phyloP scores from a whole-genome alignment of 805 yeast species.

The Hanseniaspora thailandica region DNA sequence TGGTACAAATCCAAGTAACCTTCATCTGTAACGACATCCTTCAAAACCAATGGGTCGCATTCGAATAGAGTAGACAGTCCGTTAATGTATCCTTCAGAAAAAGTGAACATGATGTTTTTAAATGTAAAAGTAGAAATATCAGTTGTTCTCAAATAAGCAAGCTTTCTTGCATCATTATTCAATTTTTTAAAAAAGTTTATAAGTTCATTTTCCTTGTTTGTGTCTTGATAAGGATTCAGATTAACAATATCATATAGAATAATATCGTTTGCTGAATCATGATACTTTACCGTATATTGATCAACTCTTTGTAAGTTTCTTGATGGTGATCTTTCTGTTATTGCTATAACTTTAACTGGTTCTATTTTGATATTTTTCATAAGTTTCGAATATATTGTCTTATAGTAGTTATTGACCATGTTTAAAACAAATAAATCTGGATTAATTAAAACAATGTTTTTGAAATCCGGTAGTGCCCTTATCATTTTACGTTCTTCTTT shows the following conservation, averaged over 20 bases:
- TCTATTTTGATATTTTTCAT: neutral
- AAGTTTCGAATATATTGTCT: neutral
- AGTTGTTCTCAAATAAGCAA: neutral
- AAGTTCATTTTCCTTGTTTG: neutral
- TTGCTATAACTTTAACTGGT: neutral
- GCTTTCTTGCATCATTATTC: conserved; percentile 9
- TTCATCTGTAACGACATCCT: neutral
- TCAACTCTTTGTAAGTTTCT: neutral
- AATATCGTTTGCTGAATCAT: conserved; percentile 1
- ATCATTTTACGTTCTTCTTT: no score
- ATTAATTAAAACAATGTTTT: conserved; percentile 5
- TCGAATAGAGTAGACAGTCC: neutral
- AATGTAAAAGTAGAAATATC: neutral
- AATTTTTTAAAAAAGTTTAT: neutral
- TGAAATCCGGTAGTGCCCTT: neutral
- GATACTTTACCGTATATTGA: neutral
- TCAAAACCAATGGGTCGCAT: neutral
- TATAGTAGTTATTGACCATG: neutral
- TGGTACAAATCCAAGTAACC: neutral
- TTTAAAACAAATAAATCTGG: neutral
- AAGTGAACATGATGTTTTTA: neutral
- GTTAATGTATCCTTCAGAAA: neutral
- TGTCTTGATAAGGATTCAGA: neutral
- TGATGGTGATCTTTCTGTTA: neutral
- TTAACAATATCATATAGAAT: neutral